These are phyloP conservation scores for Aspergillus clavatus DNA, from an alignment of 2,329 filamentous ascomycete genomes.

Conservation along the genomic window DNA sequence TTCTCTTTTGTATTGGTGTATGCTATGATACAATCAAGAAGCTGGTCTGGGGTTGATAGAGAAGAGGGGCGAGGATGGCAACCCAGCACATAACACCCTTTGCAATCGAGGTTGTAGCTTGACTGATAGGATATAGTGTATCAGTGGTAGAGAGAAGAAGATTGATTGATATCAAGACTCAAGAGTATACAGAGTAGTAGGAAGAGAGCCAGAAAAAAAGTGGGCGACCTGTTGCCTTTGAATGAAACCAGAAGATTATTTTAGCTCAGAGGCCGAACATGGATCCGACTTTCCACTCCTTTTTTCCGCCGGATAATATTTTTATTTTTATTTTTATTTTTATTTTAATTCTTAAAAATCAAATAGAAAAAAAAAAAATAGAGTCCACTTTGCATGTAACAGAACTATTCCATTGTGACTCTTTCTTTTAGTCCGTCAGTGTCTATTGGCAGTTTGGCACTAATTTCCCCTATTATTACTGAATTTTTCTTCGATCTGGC, in stretches of 20 bases:
- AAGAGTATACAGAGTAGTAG: constrained; percentile 8
- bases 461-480: no score
- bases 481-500: constrained; percentile 21
- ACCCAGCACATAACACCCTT: constrained; percentile 18
- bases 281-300: no score
- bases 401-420: constrained; percentile 10
- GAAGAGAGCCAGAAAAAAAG: constrained; percentile 7
- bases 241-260: constrained; percentile 15
- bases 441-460: no score
- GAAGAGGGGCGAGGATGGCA: constrained; percentile 15
- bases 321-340: constrained; percentile 15
- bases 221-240: constrained; percentile 19
- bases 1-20: constrained; percentile 1
- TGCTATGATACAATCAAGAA: constrained; percentile 17
- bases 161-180: no score
- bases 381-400: constrained; percentile 23
- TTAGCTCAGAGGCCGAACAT: constrained; percentile 3
- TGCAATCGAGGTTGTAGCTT: constrained; percentile 1
- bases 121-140: no score
- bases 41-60: constrained; percentile 21
- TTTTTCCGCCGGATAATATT: no score
- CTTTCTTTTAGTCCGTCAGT: constrained; percentile 9
- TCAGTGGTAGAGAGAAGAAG: no score
- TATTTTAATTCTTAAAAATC: no score
- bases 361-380: no score